These are phyloP conservation scores for Chrysanthemum seticuspe DNA, from an alignment of 129 eudicot genomes.

Conservation along the genomic window DNA sequence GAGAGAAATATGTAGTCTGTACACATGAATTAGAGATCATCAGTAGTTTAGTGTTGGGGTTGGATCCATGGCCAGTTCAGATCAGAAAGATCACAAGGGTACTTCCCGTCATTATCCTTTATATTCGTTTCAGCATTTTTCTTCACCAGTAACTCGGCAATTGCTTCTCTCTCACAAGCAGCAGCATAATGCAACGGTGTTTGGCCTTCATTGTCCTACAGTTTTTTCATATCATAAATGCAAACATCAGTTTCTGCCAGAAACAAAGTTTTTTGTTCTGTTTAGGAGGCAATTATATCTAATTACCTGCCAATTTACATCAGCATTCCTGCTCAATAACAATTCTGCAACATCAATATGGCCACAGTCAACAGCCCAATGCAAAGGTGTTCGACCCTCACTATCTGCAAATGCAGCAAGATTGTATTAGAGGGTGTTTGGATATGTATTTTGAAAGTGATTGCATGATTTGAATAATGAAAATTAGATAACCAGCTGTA, in stretches of 20 bases:
- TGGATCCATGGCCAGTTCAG: constrained; percentile 66
- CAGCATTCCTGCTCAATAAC: constrained; percentile 60
- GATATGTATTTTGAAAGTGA: background rate
- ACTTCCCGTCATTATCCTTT: constrained; percentile 58
- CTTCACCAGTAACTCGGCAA: constrained; percentile 60
- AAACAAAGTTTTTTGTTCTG: constrained; percentile 2
- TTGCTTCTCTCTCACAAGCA: constrained; percentile 57
- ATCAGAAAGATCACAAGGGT: constrained; percentile 57
- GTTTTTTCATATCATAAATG: background rate
- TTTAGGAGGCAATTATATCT: background rate
- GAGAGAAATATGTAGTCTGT: constrained; percentile 18
- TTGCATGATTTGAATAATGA: too few species aligned
- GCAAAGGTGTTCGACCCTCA: constrained; percentile 79
- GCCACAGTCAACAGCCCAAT: constrained; percentile 88
- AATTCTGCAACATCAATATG: constrained; percentile 52
- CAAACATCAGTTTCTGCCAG: constrained; percentile 6
- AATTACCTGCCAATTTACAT: constrained; percentile 67
- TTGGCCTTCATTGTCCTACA: constrained; percentile 77
- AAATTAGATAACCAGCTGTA: too few species aligned
- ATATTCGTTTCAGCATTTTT: constrained; percentile 43
- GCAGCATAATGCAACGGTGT: constrained; percentile 72
- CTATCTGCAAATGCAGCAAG: constrained; percentile 55
- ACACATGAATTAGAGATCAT: constrained; percentile 17
- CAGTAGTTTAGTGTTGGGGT: constrained; percentile 6
- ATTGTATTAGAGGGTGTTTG: background rate